These are phyloP conservation scores for Rutstroemia sp. DNA, from an alignment of 2,329 filamentous ascomycete species.

Conservation along the genomic window DNA sequence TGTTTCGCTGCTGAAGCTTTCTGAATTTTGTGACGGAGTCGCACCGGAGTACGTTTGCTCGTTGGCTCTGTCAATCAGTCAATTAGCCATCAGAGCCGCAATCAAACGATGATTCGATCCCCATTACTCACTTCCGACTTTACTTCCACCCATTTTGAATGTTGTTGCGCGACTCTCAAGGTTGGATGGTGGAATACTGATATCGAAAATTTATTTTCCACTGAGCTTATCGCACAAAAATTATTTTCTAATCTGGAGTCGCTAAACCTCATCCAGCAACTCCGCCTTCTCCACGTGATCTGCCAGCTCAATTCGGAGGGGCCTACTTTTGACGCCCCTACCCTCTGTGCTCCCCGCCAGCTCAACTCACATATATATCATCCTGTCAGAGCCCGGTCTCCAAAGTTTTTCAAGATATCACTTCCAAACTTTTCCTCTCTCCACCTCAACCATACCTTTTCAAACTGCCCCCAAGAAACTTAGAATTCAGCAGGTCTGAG, in stretches of 20 bases:
- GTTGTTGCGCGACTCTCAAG: constrained; percentile 6
- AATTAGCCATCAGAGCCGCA: constrained; percentile 11
- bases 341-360: constrained; percentile 6
- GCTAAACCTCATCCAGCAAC: not conserved
- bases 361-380: constrained; percentile 1
- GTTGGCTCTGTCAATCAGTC: constrained; percentile 61
- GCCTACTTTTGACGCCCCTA: constrained; percentile 6
- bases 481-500: constrained; percentile 3
- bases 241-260: constrained; percentile 8
- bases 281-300: not conserved
- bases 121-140: constrained; percentile 28
- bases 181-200: not conserved
- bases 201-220: constrained; percentile 5
- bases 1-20: constrained; percentile 89
- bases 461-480: not conserved
- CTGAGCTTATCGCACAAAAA: constrained; percentile 9
- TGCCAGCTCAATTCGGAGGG: not conserved
- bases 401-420: not conserved
- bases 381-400: not conserved
- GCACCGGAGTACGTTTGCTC: constrained; percentile 86
- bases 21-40: constrained; percentile 90
- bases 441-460: not conserved
- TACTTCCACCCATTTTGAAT: constrained; percentile 28
- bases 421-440: not conserved
- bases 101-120: not conserved